Percentiles rank a stretch among this genome's conserved stretches.
These are phyloP conservation scores for Alternaria sp. DNA, from an alignment of 2,329 filamentous ascomycete genomes.

Conservation along the genomic window DNA sequence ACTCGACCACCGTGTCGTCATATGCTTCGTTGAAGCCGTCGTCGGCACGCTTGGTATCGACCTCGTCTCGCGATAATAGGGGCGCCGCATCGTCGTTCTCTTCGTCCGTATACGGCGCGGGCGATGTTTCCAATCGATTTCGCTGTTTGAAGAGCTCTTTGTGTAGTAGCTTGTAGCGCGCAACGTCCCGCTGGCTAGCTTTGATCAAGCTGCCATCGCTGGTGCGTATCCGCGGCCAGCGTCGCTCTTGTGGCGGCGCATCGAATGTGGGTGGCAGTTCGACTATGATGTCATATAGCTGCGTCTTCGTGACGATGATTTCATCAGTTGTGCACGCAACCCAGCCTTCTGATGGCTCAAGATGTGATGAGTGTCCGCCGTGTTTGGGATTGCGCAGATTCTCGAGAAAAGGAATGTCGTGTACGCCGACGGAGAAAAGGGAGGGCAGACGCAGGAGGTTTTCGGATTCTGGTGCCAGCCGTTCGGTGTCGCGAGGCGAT, in stretches of 20 bases:
- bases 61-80: constrained; percentile 35
- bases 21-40: constrained; percentile 49
- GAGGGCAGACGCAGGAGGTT: constrained; percentile 73
- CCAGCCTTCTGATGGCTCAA: constrained; percentile 70
- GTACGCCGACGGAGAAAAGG: constrained; percentile 91
- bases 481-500: constrained; percentile 74
- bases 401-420: constrained; percentile 84
- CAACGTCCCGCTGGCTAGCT: constrained; percentile 88
- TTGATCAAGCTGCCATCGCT: constrained; percentile 71
- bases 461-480: constrained; percentile 69
- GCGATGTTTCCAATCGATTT: constrained; percentile 34
- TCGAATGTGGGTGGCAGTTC: constrained; percentile 74
- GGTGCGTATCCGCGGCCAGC: constrained; percentile 79
- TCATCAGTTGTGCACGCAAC: constrained; percentile 96
- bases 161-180: constrained; percentile 65
- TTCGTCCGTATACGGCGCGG: constrained; percentile 31
- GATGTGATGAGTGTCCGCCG: constrained; percentile 53
- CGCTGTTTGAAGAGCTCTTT: constrained; percentile 48
- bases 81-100: constrained; percentile 37
- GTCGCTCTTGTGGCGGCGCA: constrained; percentile 61
- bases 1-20: constrained; percentile 60
- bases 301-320: constrained; percentile 84
- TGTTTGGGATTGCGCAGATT: constrained; percentile 59
- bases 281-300: constrained; percentile 88
- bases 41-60: constrained; percentile 40